A percentile compares a stretch with the other conserved stretches of the same genome.
These are phyloP conservation scores for Phanerochaete sordida DNA, from an alignment of 768 basidiomycete species.

Conservation along the genomic window DNA sequence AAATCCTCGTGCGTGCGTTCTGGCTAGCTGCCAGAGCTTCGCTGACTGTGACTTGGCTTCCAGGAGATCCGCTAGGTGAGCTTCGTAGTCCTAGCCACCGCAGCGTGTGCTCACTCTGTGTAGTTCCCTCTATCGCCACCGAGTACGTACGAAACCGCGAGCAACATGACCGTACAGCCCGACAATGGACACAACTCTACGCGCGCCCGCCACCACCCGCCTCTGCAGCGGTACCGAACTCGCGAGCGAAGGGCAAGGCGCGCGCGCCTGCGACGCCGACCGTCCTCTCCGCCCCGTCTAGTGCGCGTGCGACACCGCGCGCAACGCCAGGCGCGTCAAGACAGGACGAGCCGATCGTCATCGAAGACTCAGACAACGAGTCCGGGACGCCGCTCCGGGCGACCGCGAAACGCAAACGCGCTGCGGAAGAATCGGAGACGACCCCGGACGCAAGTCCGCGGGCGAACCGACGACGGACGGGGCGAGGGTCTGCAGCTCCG, in stretches of 20 bases:
- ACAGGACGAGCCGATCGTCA: constrained; percentile 17
- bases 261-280: not conserved
- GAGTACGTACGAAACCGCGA: constrained; percentile 64
- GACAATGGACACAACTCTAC: constrained; percentile 72
- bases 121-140: constrained; percentile 70
- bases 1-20: constrained; percentile 73
- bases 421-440: not conserved
- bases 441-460: constrained; percentile 4
- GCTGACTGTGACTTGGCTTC: constrained; percentile 10
- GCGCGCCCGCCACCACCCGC: constrained; percentile 48
- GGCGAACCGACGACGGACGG: not conserved
- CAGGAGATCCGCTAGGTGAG: constrained; percentile 72
- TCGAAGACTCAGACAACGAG: constrained; percentile 25
- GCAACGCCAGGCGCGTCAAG: constrained; percentile 1
- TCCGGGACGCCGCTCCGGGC: not conserved
- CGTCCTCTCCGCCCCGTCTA: not conserved
- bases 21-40: not conserved
- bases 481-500: constrained; percentile 1
- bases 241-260: constrained; percentile 14
- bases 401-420: constrained; percentile 21
- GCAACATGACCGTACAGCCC: constrained; percentile 73
- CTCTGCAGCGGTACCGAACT: constrained; percentile 19
- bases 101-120: not conserved
- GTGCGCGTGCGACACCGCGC: not conserved
- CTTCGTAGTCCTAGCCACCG: not conserved